phyloP scores from a whole-genome alignment of 1,284 basidiomycete genomes.

The Tremellales sp. region DNA sequence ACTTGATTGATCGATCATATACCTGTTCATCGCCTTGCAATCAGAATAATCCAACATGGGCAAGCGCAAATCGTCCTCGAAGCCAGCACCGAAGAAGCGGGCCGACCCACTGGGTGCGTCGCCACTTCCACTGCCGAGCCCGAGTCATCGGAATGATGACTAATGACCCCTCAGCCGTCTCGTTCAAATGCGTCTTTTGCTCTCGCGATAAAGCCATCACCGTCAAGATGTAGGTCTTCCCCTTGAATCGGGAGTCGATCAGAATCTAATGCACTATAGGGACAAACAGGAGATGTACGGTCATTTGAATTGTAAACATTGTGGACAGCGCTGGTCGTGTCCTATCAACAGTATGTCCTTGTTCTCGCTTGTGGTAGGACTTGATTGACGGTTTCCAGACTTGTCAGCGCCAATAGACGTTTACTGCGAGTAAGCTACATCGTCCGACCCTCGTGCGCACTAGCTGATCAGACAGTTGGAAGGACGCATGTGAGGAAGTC shows the following conservation, averaged over 20 bases:
- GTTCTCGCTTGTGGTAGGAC: neutral
- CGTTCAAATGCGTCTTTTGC: conserved; percentile 49
- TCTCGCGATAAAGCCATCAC: conserved; percentile 43
- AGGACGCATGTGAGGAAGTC: conserved; percentile 46
- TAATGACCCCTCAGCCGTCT: conserved; percentile 26
- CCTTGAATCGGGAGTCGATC: too few species aligned
- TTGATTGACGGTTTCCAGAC: conserved; percentile 23
- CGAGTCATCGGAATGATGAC: neutral
- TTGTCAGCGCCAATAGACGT: conserved; percentile 43
- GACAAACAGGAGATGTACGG: conserved; percentile 42
- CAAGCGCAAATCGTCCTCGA: conserved; percentile 46
- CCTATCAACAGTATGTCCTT: conserved; percentile 41
- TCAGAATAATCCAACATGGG: conserved; percentile 29
- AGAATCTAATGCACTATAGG: conserved; percentile 22
- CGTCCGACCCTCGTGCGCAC: too few species aligned
- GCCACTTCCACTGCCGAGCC: neutral
- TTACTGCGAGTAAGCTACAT: conserved; percentile 39
- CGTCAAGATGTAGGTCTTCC: conserved; percentile 36
- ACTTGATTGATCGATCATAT: too few species aligned
- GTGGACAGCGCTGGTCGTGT: conserved; percentile 35
- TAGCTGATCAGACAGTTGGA: conserved; percentile 34
- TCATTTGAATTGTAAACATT: conserved; percentile 38
- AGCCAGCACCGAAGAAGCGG: conserved; percentile 35
- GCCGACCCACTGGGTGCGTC: conserved; percentile 33
- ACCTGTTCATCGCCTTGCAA: neutral